A percentile compares a stretch with the other conserved stretches of the same genome.
Conservation (phyloP, 495 filamentous ascomycete genomes). For the Immersiella caudata region DNA sequence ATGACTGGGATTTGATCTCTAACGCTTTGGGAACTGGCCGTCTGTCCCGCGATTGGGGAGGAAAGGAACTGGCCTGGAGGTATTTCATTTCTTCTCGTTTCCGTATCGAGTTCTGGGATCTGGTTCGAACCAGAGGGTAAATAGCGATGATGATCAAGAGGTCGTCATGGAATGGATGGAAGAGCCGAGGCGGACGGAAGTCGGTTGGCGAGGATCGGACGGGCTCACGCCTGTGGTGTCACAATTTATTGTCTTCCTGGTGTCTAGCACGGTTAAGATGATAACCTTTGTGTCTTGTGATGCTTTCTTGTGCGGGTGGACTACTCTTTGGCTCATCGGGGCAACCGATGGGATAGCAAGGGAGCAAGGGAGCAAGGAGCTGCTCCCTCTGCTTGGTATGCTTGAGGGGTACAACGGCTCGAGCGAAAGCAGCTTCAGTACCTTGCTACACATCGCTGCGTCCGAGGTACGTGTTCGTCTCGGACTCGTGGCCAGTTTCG, state of each 20-base stretch:
- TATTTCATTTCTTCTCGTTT: too few relatives aligned
- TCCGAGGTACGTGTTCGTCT: too few relatives aligned
- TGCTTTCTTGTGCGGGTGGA: neutral
- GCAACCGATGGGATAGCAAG: too few relatives aligned
- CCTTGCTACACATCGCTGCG: too few relatives aligned
- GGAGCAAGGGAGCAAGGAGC: too few relatives aligned
- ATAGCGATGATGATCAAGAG: neutral
- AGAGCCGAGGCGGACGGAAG: neutral
- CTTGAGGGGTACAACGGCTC: too few relatives aligned
- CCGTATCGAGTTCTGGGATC: neutral
- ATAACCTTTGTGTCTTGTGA: neutral
- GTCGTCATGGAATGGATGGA: neutral
- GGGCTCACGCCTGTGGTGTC: neutral
- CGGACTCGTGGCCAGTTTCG: too few relatives aligned
- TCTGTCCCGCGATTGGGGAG: too few relatives aligned
- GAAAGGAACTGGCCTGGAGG: too few relatives aligned
- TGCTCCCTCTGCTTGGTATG: too few relatives aligned
- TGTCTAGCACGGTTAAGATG: neutral
- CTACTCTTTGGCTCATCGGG: too few relatives aligned
- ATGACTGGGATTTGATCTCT: neutral
- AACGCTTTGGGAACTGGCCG: neutral
- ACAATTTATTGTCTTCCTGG: neutral
- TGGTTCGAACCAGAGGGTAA: neutral
- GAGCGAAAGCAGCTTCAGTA: too few relatives aligned
- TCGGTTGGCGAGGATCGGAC: neutral